These are phyloP conservation scores for Leucosporidium creatinivorum DNA, from an alignment of 768 basidiomycete species.

Conservation along the genomic window DNA sequence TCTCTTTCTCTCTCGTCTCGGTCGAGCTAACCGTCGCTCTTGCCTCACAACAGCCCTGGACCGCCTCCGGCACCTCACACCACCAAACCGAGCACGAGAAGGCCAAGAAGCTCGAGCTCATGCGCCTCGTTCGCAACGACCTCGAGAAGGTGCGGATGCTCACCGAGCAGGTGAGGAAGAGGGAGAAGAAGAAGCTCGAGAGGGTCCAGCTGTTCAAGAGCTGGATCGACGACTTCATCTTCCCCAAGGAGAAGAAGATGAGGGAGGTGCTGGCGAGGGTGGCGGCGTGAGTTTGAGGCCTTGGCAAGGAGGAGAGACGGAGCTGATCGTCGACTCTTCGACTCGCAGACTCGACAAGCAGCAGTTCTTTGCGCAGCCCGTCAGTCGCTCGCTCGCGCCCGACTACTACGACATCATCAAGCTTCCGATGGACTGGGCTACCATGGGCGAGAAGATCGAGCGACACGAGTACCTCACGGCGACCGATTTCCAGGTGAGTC, in stretches of 20 bases:
- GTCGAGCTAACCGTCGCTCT: not conserved
- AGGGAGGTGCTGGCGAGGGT: conserved; percentile 64
- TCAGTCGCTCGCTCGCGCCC: conserved; percentile 65
- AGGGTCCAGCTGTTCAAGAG: conserved; percentile 62
- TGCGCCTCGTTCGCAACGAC: conserved; percentile 65
- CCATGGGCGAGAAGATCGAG: conserved; percentile 85
- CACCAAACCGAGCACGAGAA: conserved; percentile 75
- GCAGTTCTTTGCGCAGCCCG: conserved; percentile 66
- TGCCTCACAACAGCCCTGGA: conserved; percentile 62
- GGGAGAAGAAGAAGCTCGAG: conserved; percentile 71
- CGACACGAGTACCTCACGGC: conserved; percentile 72
- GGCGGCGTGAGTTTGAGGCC: conserved; percentile 49
- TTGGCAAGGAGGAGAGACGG: not conserved
- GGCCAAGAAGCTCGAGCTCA: conserved; percentile 61
- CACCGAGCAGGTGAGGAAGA: conserved; percentile 60
- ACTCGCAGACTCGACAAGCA: conserved; percentile 45
- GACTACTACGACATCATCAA: conserved; percentile 89
- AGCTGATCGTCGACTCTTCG: conserved; percentile 15
- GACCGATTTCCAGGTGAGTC: conserved; percentile 55
- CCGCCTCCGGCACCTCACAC: conserved; percentile 58
- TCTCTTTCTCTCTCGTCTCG: not conserved
- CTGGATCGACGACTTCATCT: conserved; percentile 58
- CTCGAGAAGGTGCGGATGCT: conserved; percentile 65
- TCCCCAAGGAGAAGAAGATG: conserved; percentile 58
- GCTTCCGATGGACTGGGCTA: conserved; percentile 84